A percentile compares a stretch with the other conserved stretches of the same genome.
phyloP scores from a whole-genome alignment of 1,284 basidiomycete genomes.

The Trichosporon faecale region DNA sequence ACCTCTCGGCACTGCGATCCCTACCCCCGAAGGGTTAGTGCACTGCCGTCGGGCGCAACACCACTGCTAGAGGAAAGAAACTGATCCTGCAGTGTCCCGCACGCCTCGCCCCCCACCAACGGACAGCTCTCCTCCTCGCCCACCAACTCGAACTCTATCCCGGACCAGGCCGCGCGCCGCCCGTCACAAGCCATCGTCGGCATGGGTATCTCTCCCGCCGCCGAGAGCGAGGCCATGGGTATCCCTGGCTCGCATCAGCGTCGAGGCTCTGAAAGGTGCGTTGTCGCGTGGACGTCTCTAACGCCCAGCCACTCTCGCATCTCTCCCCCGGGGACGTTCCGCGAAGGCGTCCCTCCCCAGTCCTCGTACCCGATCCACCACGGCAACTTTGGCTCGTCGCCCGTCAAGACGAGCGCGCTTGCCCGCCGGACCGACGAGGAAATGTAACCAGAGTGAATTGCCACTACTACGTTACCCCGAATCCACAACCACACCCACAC shows the following conservation, averaged over 20 bases:
- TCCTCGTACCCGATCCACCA: slow-evolving; percentile 48
- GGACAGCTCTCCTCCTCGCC: slow-evolving; percentile 47
- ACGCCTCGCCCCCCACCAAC: slow-evolving; percentile 47
- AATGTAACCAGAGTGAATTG: slow-evolving; percentile 22
- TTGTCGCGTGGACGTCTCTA: no score
- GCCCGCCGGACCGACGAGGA: slow-evolving; percentile 45
- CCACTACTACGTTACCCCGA: background rate
- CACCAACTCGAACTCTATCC: slow-evolving; percentile 25
- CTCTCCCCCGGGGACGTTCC: slow-evolving; percentile 42
- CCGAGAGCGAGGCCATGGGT: slow-evolving; percentile 40
- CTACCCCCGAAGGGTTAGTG: slow-evolving; percentile 88
- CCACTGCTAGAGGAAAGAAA: background rate
- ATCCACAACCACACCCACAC: background rate
- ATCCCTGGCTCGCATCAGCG: slow-evolving; percentile 38
- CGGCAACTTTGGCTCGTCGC: slow-evolving; percentile 40
- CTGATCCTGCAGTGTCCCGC: slow-evolving; percentile 41
- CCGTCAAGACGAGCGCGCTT: slow-evolving; percentile 49
- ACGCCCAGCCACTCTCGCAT: slow-evolving; percentile 38
- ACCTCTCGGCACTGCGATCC: slow-evolving; percentile 87
- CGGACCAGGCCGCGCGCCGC: slow-evolving; percentile 19
- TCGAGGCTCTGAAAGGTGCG: slow-evolving; percentile 44
- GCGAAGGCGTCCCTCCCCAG: slow-evolving; percentile 33
- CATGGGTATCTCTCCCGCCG: slow-evolving; percentile 45
- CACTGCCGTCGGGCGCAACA: background rate
- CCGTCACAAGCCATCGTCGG: slow-evolving; percentile 32